A percentile compares a stretch with the other conserved stretches of the same genome.
These are phyloP conservation scores for Pisolithus orientalis DNA, from an alignment of 768 basidiomycete genomes.

Conservation along the genomic window DNA sequence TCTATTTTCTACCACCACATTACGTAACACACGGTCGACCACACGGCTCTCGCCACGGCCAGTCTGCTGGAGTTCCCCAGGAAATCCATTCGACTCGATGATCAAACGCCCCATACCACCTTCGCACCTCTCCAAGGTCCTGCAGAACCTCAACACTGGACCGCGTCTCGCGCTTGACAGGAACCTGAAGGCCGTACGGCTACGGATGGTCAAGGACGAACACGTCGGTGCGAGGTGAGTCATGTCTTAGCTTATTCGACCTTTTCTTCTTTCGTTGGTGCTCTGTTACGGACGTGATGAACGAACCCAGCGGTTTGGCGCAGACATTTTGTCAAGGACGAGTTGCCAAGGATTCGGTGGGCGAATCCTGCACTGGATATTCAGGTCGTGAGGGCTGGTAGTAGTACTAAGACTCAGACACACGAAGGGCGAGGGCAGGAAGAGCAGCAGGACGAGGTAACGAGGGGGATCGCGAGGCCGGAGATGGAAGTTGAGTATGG, in stretches of 20 bases:
- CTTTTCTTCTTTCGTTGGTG: not conserved
- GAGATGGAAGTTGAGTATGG: conserved; percentile 58
- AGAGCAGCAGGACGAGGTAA: no score
- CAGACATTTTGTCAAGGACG: conserved; percentile 75
- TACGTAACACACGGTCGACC: no score
- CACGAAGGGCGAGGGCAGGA: conserved; percentile 36
- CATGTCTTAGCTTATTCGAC: not conserved
- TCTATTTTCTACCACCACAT: no score
- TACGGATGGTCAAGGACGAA: conserved; percentile 56
- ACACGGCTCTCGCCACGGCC: no score
- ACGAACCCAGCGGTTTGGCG: not conserved
- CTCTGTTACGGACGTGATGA: conserved; percentile 38
- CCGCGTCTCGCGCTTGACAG: conserved; percentile 46
- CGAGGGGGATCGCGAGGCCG: conserved; percentile 41
- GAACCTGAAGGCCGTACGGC: conserved; percentile 49
- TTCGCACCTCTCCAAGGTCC: conserved; percentile 49
- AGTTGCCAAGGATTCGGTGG: conserved; percentile 73
- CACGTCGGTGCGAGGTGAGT: conserved; percentile 71
- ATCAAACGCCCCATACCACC: conserved; percentile 36
- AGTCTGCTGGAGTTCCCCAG: no score
- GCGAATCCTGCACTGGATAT: conserved; percentile 66
- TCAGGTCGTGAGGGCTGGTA: conserved; percentile 40
- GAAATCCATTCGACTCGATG: not conserved
- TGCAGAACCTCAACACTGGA: conserved; percentile 42
- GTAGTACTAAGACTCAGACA: conserved; percentile 5